Conservation (phyloP, 2,329 filamentous ascomycete genomes). For the Pseudopithomyces maydicus region DNA sequence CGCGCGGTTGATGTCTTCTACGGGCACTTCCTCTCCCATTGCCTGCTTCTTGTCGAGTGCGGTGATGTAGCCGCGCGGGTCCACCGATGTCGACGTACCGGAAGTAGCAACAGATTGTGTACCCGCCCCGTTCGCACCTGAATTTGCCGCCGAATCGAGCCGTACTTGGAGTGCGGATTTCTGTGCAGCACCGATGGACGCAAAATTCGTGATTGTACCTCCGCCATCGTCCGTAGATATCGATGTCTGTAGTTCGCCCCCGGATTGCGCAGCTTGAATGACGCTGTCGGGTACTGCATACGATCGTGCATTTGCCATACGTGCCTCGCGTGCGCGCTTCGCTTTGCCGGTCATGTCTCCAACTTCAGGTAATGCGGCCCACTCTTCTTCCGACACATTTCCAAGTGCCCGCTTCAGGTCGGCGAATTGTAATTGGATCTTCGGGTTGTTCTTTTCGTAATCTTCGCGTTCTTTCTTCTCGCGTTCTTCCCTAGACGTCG, state of each 20-base stretch:
- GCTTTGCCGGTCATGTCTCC: conserved; percentile 97
- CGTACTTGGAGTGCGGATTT: conserved; percentile 96
- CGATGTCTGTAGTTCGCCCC: conserved; percentile 82
- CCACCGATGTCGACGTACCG: conserved; percentile 88
- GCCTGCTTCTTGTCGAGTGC: conserved; percentile 82
- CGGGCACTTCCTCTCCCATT: conserved; percentile 73
- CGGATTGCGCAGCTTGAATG: conserved; percentile 80
- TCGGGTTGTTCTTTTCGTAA: conserved; percentile 96
- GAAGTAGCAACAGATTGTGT: conserved; percentile 66
- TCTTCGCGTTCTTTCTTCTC: conserved; percentile 90
- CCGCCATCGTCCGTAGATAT: conserved; percentile 74
- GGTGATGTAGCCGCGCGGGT: conserved; percentile 94
- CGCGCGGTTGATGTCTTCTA: conserved; percentile 94
- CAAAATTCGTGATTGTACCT: conserved; percentile 97
- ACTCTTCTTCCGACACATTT: conserved; percentile 91
- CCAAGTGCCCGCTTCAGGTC: conserved; percentile 90
- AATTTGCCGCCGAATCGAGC: conserved; percentile 78
- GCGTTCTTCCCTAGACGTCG: conserved; percentile 82
- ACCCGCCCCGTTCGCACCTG: conserved; percentile 61
- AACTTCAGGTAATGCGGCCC: conserved; percentile 93
- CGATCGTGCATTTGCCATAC: conserved; percentile 69
- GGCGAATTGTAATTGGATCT: conserved; percentile 97
- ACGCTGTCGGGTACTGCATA: conserved; percentile 98
- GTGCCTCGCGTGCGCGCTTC: conserved; percentile 80
- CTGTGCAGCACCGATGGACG: conserved; percentile 92